A percentile compares a stretch with the other conserved stretches of the same genome.
Conservation (phyloP, 78 protist genomes). For the Dictyostelium brefeldianum region DNA sequence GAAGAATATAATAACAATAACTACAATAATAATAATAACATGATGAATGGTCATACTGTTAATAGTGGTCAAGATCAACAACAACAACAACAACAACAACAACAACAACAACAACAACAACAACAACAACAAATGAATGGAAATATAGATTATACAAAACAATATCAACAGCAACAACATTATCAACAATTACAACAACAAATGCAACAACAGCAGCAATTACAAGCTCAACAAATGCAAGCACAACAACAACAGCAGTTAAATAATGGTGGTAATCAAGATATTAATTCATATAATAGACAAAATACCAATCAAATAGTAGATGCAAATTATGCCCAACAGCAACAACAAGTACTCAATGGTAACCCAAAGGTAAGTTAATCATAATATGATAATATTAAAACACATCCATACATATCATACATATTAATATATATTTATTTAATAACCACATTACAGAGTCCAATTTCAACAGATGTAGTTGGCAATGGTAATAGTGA, state of each 20-base stretch:
- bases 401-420: too few relatives aligned
- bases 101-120: neutral
- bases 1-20: neutral
- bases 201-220: neutral
- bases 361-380: neutral
- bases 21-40: neutral
- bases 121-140: conserved; percentile 5
- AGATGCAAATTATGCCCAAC: neutral
- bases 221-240: neutral
- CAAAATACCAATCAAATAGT: neutral
- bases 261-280: too few relatives aligned
- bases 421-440: neutral
- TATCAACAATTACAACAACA: neutral
- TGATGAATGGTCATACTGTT: neutral
- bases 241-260: neutral
- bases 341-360: neutral
- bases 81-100: conserved; percentile 1
- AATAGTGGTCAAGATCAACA: neutral
- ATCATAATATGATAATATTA: too few relatives aligned
- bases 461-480: neutral
- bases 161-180: neutral
- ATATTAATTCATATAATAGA: too few relatives aligned
- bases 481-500: neutral
- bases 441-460: neutral
- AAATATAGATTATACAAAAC: neutral